These are phyloP conservation scores for Balakata baccata DNA, from an alignment of 345 rosid species.

Conservation along the genomic window DNA sequence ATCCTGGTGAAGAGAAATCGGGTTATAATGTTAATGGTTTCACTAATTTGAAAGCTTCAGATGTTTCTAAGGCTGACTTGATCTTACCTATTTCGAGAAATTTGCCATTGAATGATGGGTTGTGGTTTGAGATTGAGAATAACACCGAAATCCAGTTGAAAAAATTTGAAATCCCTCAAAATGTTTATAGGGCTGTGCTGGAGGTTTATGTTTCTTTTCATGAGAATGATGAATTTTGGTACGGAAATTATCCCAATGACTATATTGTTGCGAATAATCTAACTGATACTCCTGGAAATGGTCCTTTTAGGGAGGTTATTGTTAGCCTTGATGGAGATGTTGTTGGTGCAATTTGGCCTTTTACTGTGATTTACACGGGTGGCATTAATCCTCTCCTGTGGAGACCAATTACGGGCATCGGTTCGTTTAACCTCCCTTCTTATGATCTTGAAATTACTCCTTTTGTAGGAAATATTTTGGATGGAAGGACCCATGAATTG, in stretches of 20 bases:
- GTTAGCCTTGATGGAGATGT: slow-evolving; percentile 62
- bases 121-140: slow-evolving; percentile 77
- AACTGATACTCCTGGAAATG: slow-evolving; percentile 52
- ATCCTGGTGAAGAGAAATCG: slow-evolving; percentile 37
- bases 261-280: slow-evolving; percentile 59
- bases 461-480: slow-evolving; percentile 59
- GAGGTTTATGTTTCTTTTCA: slow-evolving; percentile 93
- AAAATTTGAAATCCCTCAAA: slow-evolving; percentile 60
- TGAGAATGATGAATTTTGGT: slow-evolving; percentile 93
- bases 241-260: slow-evolving; percentile 61
- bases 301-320: slow-evolving; percentile 88
- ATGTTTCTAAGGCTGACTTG: slow-evolving; percentile 57
- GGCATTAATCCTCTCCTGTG: slow-evolving; percentile 81
- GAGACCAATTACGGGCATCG: slow-evolving; percentile 79
- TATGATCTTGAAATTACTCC: slow-evolving; percentile 82
- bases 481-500: slow-evolving; percentile 55
- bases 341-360: slow-evolving; percentile 83
- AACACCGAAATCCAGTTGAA: slow-evolving; percentile 38
- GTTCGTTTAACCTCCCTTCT: slow-evolving; percentile 78
- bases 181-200: slow-evolving; percentile 79
- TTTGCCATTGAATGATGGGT: slow-evolving; percentile 65
- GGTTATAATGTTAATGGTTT: slow-evolving; percentile 3
- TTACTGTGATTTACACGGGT: slow-evolving; percentile 82
- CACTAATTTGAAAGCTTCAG: slow-evolving; percentile 23
- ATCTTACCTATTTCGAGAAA: slow-evolving; percentile 70